Evolutionary conservation across 164 flowering plant genomes (phyloP), one percentile per base, ranked within the genome.

Genomic region (Macadamia integrifolia): DNA sequence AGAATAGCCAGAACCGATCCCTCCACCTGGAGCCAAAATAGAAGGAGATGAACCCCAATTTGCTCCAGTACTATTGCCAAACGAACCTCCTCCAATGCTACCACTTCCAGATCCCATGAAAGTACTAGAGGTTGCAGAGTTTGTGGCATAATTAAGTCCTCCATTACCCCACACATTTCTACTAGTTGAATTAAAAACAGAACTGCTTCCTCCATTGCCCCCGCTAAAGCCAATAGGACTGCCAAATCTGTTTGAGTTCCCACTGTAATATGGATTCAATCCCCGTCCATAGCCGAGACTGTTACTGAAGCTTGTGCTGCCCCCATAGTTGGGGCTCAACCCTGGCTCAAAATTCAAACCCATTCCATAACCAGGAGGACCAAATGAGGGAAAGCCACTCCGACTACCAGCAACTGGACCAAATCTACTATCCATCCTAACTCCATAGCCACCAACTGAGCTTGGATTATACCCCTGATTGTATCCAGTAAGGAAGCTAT

Each of bases 101-200:
- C 85, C 84, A 76, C 74, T 78, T 65, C 84, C 87, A 23, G 91
- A 81, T 67, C 86, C 89, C 70, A 78, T 65, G 68, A 80, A 80
- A 56, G 79, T 77, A 69, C 60, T 82, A 35, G 90, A 81, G 61
- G 61, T 77, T 35, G 86, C 55, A 42, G 87, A 78, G 72, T 75
- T 85, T 14, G 88, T 60, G 12, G 79, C 77, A 77, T 84, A 80
- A 71, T 73, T 81, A 49, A 87, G 83, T 1, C 88, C 92, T 18
- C 85, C 90, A 78, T 84, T 80, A 17, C 90, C 93, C 96, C 93
- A 90, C 67, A 90, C 72, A 63, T 85, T 87, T 58, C 90, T 75
- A 35, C 84, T 72, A 12, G 67, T 79, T 13, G 89, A 80, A 77
- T 83, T 90, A 68, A 90, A 78, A 62, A 84, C 69, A 55, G 96